Base-by-base conservation (phyloP, 345 rosid genomes). In the Limnanthes douglasii region DNA sequence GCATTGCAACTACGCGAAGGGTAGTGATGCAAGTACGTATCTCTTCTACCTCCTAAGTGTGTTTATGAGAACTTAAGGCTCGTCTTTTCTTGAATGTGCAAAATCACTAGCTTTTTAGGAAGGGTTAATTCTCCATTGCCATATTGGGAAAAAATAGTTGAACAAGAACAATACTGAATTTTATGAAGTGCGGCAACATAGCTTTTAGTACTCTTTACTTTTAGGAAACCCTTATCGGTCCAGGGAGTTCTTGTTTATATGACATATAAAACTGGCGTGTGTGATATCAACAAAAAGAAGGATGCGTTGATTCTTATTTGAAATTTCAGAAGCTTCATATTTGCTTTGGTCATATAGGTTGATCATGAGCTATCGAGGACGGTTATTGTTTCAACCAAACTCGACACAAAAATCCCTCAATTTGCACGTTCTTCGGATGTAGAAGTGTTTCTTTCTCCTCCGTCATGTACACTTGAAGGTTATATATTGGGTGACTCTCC, bases 351-450 rank as follows among this genome's bases (percentile, higher is more conserved):
- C 31, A 28, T 58, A 45, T 69, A 81, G 97, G 63, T 86, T 52
- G 97, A 86, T 78, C 97, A 92, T 21, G 97, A 86, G 57, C 92
- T 86, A 46, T 75, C 79, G 15, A 75, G 94, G 61, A 81, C 93
- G 20, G 73, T 81, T 37, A 66, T 81, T 48, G 77, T 78, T 41
- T 86, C 97, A 44, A 82, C 94, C 46, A 86, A 86, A 64, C 88
- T 81, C 39, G 97, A 86, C 41, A 86, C 94, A 12, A 86, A 73
- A 53, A 82, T 86, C 45, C 97, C 93, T 30, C 94, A 86, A 54
- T 86, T 86, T 65, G 84, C 94, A 31, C 68, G 82, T 31, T 53
- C 82, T 18, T 68, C 94, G 1, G 97, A 86, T 46, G 94, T 82
- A 36, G 97, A 82, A 65, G 85, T 82, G 30, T 86, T 86, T 54